Evolutionary conservation across 2,329 filamentous ascomycete species (phyloP), one percentile per base, ranked within the genome.

Genomic region (Aschersonia sp.): DNA sequence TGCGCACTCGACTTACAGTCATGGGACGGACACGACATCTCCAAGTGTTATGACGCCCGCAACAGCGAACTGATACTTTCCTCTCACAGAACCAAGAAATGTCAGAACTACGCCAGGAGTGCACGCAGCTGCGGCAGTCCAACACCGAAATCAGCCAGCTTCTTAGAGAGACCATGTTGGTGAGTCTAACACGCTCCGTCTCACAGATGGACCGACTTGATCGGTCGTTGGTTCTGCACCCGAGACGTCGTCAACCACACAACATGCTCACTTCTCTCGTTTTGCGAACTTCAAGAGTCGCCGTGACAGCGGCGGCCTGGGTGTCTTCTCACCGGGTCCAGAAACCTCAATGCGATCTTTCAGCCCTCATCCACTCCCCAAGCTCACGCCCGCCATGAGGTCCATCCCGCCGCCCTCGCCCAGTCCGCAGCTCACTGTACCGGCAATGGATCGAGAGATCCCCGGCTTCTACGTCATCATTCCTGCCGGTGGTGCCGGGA

Each of bases 381-480:
- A 47, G 50, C 43, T 51, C 43, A 49, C 50, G 45, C 47, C 47
- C 45, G 47, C 50, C 43, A 51, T 46, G 47, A 45, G 50, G 46
- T 51, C 49, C 35, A 50, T 45, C 44, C 50, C 48, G 31, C 47
- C 47, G 12, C 50, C 47, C 12, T 50, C 47, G n/a, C 52, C 45
- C 40, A 51, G 40, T 46, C 50, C 48, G 31, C 47, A 42, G 30
- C 48, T 42, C 46, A 52, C 31, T 40, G 45, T 47, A 29, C 54
- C 31, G 47, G 52, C 43, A 47, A 48, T 40, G 47, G 50, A 51
- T 30, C 55, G 54, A 31, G 56, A 58, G 49, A 51, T 58, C 41
- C 54, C 54, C n/a, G 56, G 56, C 41, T 58, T 58, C 48, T 58
- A 56, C 47, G 55, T 56, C 45, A 55, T 58, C 29, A 58, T 58